phyloP scores from a whole-genome alignment of 306 rosid genomes.

The Citrullus amarus region DNA sequence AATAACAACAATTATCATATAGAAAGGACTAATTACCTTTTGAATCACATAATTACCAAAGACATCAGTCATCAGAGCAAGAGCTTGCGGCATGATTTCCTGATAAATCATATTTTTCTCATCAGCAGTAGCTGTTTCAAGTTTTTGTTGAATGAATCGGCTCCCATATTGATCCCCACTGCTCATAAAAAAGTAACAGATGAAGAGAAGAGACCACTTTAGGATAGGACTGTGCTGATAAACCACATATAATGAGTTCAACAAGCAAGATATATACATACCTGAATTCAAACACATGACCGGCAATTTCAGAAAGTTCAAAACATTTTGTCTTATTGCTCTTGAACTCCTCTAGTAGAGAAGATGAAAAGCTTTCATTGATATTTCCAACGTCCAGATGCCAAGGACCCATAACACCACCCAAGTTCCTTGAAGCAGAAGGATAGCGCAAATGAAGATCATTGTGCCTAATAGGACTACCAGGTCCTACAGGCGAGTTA shows the following conservation, averaged over 20 bases:
- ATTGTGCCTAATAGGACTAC: conserved; percentile 77
- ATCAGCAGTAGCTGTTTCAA: conserved; percentile 72
- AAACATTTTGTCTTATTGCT: conserved; percentile 78
- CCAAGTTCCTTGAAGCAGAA: conserved; percentile 77
- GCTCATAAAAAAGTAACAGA: conserved; percentile 8
- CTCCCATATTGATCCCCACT: conserved; percentile 95
- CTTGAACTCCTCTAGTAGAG: conserved; percentile 81
- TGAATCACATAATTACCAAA: conserved; percentile 96
- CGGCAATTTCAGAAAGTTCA: conserved; percentile 69
- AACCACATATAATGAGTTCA: conserved; percentile 3
- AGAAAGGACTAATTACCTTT: conserved; percentile 41
- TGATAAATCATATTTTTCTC: conserved; percentile 90
- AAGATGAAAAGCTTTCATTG: conserved; percentile 61
- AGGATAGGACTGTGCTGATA: conserved; percentile 6
- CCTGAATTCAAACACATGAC: conserved; percentile 77
- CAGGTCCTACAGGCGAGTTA: conserved; percentile 76
- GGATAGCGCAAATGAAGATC: conserved; percentile 67
- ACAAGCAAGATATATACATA: conserved; percentile 10
- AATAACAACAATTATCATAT: neutral
- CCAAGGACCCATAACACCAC: conserved; percentile 69
- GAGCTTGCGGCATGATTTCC: conserved; percentile 96
- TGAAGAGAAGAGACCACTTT: conserved; percentile 3
- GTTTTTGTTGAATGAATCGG: conserved; percentile 88
- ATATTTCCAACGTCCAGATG: conserved; percentile 53
- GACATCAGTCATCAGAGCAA: conserved; percentile 89